Evolutionary conservation across 2,329 filamentous ascomycete species (phyloP).

Genomic region (Colletotrichum salicis): DNA sequence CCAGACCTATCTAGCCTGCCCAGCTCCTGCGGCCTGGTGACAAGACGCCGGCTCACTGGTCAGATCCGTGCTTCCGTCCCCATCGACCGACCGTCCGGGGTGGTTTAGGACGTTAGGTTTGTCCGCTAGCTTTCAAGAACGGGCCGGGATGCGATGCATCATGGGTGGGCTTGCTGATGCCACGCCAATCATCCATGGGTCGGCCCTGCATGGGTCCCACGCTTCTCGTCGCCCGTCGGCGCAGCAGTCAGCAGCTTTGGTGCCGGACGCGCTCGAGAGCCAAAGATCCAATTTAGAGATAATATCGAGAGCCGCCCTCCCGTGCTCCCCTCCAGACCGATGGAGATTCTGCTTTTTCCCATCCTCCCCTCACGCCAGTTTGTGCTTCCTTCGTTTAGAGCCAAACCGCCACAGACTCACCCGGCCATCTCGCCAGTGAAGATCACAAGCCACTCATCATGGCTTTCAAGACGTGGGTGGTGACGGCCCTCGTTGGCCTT

Average conservation of each 20-base stretch:
- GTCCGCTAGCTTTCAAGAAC: constrained; percentile 17
- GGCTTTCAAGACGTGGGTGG: constrained; percentile 32
- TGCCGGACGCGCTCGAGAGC: constrained; percentile 15
- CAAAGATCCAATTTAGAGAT: constrained; percentile 12
- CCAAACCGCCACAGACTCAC: constrained; percentile 2
- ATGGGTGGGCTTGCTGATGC: constrained; percentile 19
- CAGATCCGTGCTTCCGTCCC: constrained; percentile 18
- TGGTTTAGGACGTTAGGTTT: constrained; percentile 5
- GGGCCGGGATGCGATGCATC: constrained; percentile 16
- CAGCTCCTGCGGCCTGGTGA: constrained; percentile 6
- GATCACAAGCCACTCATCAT: constrained; percentile 23
- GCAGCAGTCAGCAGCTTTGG: constrained; percentile 3
- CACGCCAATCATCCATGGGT: constrained; percentile 29
- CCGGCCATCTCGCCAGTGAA: constrained; percentile 19
- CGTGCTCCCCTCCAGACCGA: not conserved
- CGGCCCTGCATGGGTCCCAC: constrained; percentile 12
- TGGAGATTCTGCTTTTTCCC: constrained; percentile 13
- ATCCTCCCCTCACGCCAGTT: constrained; percentile 11
- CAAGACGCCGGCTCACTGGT: constrained; percentile 17
- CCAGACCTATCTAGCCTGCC: constrained; percentile 18
- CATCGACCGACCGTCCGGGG: constrained; percentile 22
- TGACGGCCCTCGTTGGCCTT: constrained; percentile 46
- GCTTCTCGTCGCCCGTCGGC: constrained; percentile 12
- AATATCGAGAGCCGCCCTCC: constrained; percentile 27
- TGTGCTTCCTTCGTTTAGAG: constrained; percentile 31